These are phyloP conservation scores for Litchi chinensis DNA, from an alignment of 345 rosid species.

Conservation along the genomic window DNA sequence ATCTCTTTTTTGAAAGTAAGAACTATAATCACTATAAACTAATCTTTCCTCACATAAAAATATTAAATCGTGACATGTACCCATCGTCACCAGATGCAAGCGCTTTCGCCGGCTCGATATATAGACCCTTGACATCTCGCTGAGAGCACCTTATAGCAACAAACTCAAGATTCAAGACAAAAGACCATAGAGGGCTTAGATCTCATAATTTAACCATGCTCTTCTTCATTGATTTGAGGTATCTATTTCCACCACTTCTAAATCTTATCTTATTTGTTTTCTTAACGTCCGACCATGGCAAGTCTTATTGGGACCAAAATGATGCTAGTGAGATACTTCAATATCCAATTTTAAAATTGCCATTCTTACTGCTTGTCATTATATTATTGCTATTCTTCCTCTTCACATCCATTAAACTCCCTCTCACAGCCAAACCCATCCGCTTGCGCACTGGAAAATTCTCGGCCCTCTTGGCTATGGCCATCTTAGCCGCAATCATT, in stretches of 20 bases:
- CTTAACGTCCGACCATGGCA: neutral
- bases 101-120: no score
- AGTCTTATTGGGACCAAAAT: neutral
- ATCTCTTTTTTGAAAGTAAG: no score
- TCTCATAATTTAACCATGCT: neutral
- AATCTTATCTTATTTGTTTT: no score
- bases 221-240: neutral
- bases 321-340: neutral
- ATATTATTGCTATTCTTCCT: neutral
- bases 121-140: no score
- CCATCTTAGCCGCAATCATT: neutral
- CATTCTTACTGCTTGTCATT: neutral
- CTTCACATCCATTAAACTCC: conserved; percentile 3
- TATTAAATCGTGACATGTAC: no score
- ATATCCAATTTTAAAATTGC: neutral
- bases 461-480: neutral
- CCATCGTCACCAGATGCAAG: no score
- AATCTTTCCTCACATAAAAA: no score
- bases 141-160: no score
- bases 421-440: neutral
- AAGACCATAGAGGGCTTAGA: no score
- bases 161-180: no score
- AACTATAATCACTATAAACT: no score
- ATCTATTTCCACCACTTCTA: no score
- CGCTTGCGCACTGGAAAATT: neutral